These are phyloP conservation scores for Aspergillus pseudoviridinutans DNA, from an alignment of 2,329 filamentous ascomycete species.

Conservation along the genomic window DNA sequence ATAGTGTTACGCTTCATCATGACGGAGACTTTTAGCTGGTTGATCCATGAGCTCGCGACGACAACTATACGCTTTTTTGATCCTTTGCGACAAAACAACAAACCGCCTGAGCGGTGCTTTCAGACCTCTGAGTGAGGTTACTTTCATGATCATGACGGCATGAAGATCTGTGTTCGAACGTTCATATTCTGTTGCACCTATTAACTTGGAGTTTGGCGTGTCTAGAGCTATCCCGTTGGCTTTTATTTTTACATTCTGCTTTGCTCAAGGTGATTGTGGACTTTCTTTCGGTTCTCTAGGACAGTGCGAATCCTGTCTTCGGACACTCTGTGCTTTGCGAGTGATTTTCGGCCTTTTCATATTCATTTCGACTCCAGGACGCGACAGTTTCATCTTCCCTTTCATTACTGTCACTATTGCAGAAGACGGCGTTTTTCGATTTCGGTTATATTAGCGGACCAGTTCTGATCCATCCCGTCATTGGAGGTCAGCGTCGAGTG, in stretches of 20 bases:
- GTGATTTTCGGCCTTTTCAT: constrained; percentile 2
- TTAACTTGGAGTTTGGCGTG: constrained; percentile 23
- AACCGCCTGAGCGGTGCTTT: constrained; percentile 20
- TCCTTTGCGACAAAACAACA: constrained; percentile 1
- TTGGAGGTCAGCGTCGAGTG: neutral
- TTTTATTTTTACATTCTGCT: constrained; percentile 1
- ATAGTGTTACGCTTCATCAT: constrained; percentile 94
- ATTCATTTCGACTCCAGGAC: constrained; percentile 5
- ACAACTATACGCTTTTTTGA: neutral
- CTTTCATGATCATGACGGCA: constrained; percentile 32
- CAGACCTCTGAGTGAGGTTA: constrained; percentile 8
- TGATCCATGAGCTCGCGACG: constrained; percentile 1
- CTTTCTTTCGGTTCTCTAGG: neutral
- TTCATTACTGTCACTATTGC: constrained; percentile 16
- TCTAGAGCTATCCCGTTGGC: constrained; percentile 17
- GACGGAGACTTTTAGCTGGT: constrained; percentile 63
- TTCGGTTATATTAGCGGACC: constrained; percentile 10
- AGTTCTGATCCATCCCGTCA: neutral
- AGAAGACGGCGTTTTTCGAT: constrained; percentile 22
- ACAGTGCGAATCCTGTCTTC: neutral
- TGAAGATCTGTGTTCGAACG: constrained; percentile 29
- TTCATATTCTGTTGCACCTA: constrained; percentile 18
- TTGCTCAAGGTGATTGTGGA: neutral
- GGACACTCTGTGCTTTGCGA: neutral
- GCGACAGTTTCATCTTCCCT: constrained; percentile 7